Conservation (phyloP, 192 early-diverging fungal species). For the Thoreauomyces humboldtii region DNA sequence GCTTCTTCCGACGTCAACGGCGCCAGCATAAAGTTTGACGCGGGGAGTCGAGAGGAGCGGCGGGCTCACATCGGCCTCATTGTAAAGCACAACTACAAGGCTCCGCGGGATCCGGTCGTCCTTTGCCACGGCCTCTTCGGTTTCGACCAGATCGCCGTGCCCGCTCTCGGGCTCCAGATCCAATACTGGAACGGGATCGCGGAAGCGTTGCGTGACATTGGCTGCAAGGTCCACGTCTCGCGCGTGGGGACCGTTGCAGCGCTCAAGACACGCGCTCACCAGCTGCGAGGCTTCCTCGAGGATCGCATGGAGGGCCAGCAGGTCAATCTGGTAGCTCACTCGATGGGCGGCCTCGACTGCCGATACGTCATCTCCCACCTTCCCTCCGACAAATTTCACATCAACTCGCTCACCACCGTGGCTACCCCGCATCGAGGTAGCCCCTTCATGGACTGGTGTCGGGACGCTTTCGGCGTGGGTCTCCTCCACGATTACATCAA, state of each 20-base stretch:
- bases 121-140: slow-evolving; percentile 92
- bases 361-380: slow-evolving; percentile 89
- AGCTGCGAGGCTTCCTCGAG: slow-evolving; percentile 69
- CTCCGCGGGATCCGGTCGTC: slow-evolving; percentile 75
- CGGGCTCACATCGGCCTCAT: slow-evolving; percentile 19
- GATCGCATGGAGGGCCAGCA: slow-evolving; percentile 48
- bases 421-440: slow-evolving; percentile 92
- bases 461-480: slow-evolving; percentile 81
- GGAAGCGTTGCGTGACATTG: slow-evolving; percentile 61
- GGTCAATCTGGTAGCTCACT: slow-evolving; percentile 90
- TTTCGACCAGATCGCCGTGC: slow-evolving; percentile 69
- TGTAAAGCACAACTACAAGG: slow-evolving; percentile 51
- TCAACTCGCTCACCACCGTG: slow-evolving; percentile 84
- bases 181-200: slow-evolving; percentile 84
- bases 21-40: no score
- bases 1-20: not conserved
- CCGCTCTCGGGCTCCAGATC: slow-evolving; percentile 78
- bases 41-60: not conserved
- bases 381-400: slow-evolving; percentile 57
- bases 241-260: slow-evolving; percentile 74
- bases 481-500: slow-evolving; percentile 38
- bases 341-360: slow-evolving; percentile 94
- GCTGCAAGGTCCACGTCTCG: slow-evolving; percentile 77
- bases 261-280: slow-evolving; percentile 66
- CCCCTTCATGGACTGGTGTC: slow-evolving; percentile 92